Evolutionary conservation across 129 eudicot species (phyloP), one percentile per base, ranked within the genome.

Genomic region (Centaurea solstitialis): DNA sequence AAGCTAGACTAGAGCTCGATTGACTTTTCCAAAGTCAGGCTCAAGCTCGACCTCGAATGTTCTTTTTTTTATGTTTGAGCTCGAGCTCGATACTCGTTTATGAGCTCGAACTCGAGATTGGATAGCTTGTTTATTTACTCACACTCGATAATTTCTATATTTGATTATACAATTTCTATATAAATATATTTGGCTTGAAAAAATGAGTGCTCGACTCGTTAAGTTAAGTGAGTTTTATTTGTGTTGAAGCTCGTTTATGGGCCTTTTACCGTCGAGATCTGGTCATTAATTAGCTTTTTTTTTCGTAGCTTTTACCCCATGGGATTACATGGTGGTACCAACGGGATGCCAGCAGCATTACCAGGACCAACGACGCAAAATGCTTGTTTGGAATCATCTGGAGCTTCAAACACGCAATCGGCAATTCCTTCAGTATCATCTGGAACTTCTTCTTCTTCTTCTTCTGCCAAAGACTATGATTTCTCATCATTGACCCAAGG

Each of bases 401-500:
- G 87, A 57, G 68, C 82, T 17, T 80, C 85, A 73, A 89, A 76
- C 72, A 71, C 75, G 17, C 87, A 86, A 39, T 79, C 93, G 24
- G 62, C 88, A 71, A 28, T 97, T 23, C 50, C 90, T 7, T 79
- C 85, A 13, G 53, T 43, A 43, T 43, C 53, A 11, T 43, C 18
- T 47, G 61, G 61, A 82, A 77, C 95, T 40, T 82, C 96, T 10
- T 79, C 76, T 9, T 73, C 88, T 18, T 59, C 92, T 35, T 92
- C 89, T 66, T 35, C 91, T 6, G 88, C 88, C 73, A 91, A 89
- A 70, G 99, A 92, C 18, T 92, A 82, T 11, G 99, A 95, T 72
- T 95, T 92, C 85, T 95, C 99, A 4, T 89, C 98, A 28, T 89
- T 95, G 88, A 95, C 99, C 35, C 93, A 88, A 88, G 99, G 93